Percentiles rank a stretch among this genome's conserved stretches.
phyloP scores from a whole-genome alignment of 495 filamentous ascomycete genomes.

The Achaetomiella virescens region DNA sequence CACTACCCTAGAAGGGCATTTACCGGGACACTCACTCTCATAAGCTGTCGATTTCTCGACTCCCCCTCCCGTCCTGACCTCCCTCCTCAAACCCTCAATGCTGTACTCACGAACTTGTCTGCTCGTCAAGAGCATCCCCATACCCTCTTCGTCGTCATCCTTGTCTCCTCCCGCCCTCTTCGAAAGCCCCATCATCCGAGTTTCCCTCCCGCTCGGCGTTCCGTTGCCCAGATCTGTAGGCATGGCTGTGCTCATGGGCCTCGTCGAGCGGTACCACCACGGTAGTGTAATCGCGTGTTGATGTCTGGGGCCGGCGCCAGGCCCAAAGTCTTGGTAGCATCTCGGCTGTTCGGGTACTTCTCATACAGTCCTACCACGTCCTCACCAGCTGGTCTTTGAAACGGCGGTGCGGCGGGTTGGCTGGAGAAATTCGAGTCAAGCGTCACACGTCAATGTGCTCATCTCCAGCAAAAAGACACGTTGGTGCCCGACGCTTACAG shows the following conservation, averaged over 20 bases:
- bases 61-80: slow-evolving; percentile 37
- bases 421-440: too few species aligned
- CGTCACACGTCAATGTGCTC: too few species aligned
- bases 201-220: slow-evolving; percentile 9
- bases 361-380: too few species aligned
- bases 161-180: slow-evolving; percentile 24
- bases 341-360: background rate
- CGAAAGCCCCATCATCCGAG: slow-evolving; percentile 25
- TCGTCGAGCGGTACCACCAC: slow-evolving; percentile 44
- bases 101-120: slow-evolving; percentile 39
- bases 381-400: background rate
- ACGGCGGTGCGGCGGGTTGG: too few species aligned
- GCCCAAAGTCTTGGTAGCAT: slow-evolving; percentile 14
- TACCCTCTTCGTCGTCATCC: slow-evolving; percentile 31
- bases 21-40: slow-evolving; percentile 37
- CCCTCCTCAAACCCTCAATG: slow-evolving; percentile 43
- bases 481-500: too few species aligned
- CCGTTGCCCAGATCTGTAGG: slow-evolving; percentile 28
- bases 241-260: slow-evolving; percentile 44
- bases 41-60: slow-evolving; percentile 41
- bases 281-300: slow-evolving; percentile 37
- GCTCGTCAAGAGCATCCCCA: slow-evolving; percentile 37
- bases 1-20: background rate
- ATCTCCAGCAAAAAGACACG: too few species aligned
- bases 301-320: slow-evolving; percentile 30